Evolutionary conservation across 2,329 filamentous ascomycete genomes (phyloP).

Genomic region (Stemphylium vesicarium): DNA sequence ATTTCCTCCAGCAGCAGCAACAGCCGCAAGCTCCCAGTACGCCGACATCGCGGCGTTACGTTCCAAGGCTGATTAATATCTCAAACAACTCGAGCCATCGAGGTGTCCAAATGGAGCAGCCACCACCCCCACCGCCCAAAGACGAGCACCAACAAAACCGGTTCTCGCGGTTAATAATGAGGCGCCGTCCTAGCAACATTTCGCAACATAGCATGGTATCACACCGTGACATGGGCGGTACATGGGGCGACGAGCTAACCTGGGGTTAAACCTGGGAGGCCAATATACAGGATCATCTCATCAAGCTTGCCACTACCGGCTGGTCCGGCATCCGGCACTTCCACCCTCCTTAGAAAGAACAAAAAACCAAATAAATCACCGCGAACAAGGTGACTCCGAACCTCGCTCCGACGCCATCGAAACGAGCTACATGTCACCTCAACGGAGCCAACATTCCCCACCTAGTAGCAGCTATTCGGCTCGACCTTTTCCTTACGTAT

Average conservation of each 20-base stretch:
- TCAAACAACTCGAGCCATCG: slow-evolving; percentile 36
- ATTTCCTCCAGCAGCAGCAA: slow-evolving; percentile 35
- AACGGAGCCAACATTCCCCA: slow-evolving; percentile 31
- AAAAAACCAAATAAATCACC: slow-evolving; percentile 33
- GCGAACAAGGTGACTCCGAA: slow-evolving; percentile 48
- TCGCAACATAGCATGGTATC: slow-evolving; percentile 44
- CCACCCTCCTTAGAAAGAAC: slow-evolving; percentile 30
- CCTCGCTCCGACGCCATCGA: slow-evolving; percentile 30
- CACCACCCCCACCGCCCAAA: slow-evolving; percentile 45
- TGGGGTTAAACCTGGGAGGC: slow-evolving; percentile 36
- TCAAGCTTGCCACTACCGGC: slow-evolving; percentile 23
- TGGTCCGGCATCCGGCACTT: slow-evolving; percentile 31
- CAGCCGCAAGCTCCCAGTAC: slow-evolving; percentile 11
- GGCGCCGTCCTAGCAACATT: slow-evolving; percentile 46
- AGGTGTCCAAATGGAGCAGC: slow-evolving; percentile 35
- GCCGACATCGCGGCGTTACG: slow-evolving; percentile 37
- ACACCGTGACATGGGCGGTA: slow-evolving; percentile 39
- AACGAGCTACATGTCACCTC: slow-evolving; percentile 47
- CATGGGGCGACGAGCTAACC: slow-evolving; percentile 44
- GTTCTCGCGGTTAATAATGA: slow-evolving; percentile 45
- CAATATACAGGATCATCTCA: not conserved
- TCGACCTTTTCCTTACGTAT: slow-evolving; percentile 26
- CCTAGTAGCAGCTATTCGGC: slow-evolving; percentile 14
- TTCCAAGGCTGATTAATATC: slow-evolving; percentile 46
- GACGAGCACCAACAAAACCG: slow-evolving; percentile 43